Evolutionary conservation across 2,329 filamentous ascomycete species (phyloP).

Genomic region (Venturia aucupariae): DNA sequence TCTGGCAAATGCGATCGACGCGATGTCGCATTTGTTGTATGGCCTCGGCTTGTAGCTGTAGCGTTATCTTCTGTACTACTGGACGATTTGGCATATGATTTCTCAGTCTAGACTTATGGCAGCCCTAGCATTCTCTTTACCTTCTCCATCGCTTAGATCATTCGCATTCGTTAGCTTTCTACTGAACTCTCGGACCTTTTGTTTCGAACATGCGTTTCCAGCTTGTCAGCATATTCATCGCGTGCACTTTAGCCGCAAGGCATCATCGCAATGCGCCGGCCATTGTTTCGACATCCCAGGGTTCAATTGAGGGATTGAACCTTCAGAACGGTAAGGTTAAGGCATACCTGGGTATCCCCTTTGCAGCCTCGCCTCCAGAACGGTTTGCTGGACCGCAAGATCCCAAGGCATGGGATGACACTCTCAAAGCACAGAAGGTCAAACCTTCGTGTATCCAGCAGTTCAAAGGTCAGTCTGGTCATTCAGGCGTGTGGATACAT

Average conservation of each 20-base stretch:
- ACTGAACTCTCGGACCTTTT: not conserved
- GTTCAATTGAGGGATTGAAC: not conserved
- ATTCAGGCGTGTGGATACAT: not conserved
- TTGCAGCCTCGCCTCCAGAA: conserved; percentile 24
- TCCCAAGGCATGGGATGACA: conserved; percentile 15
- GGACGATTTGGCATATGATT: not conserved
- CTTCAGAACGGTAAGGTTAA: conserved; percentile 21
- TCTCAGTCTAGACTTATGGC: not conserved
- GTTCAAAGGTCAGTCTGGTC: not conserved
- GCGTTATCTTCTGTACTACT: no score
- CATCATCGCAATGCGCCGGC: not conserved
- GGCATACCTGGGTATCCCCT: conserved; percentile 28
- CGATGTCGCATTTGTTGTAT: not conserved
- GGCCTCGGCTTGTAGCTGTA: not conserved
- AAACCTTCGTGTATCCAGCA: conserved; percentile 10
- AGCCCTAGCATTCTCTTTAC: no score
- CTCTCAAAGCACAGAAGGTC: conserved; percentile 1
- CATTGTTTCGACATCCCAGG: not conserved
- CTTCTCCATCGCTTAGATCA: not conserved
- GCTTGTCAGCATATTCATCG: not conserved
- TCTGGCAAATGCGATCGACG: not conserved
- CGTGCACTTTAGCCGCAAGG: not conserved
- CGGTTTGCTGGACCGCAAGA: conserved; percentile 24
- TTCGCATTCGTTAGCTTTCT: not conserved
- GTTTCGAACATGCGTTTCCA: not conserved